Evolutionary conservation across 164 flowering plant species (phyloP).

Genomic region (Taxillus chinensis): DNA sequence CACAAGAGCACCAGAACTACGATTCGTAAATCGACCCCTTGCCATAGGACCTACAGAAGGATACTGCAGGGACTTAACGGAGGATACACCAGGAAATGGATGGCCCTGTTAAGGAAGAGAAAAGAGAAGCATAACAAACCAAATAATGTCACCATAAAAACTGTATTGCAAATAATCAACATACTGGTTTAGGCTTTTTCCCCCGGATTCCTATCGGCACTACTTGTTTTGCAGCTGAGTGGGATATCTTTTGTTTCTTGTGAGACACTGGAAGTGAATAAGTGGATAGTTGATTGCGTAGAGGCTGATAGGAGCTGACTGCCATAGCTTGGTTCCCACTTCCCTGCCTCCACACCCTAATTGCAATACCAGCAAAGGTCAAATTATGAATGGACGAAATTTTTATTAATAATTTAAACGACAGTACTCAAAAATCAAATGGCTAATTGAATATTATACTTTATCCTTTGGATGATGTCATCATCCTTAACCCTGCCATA

Average conservation of each 20-base stretch:
- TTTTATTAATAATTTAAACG: no score
- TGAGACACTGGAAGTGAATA: constrained; percentile 74
- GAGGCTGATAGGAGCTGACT: constrained; percentile 36
- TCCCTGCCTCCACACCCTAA: constrained; percentile 83
- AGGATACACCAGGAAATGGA: constrained; percentile 14
- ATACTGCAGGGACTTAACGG: constrained; percentile 17
- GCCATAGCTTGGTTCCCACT: constrained; percentile 48
- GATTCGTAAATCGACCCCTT: constrained; percentile 14
- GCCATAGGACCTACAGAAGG: constrained; percentile 16
- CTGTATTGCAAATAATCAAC: constrained; percentile 10
- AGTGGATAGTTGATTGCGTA: constrained; percentile 59
- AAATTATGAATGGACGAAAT: constrained; percentile 4
- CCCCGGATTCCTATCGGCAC: constrained; percentile 29
- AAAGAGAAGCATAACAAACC: neutral
- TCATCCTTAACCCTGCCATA: constrained; percentile 65
- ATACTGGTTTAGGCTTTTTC: constrained; percentile 46
- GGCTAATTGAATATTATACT: constrained; percentile 28
- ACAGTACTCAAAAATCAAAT: constrained; percentile 1
- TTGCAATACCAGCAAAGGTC: constrained; percentile 8
- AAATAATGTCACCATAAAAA: neutral
- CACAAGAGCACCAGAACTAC: constrained; percentile 18
- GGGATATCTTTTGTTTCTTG: constrained; percentile 67
- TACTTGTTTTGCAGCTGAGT: constrained; percentile 29
- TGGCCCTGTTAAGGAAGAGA: constrained; percentile 9
- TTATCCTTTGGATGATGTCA: constrained; percentile 65